Evolutionary conservation across 805 yeast genomes (phyloP).

Genomic region (Cyberlindnera americana): DNA sequence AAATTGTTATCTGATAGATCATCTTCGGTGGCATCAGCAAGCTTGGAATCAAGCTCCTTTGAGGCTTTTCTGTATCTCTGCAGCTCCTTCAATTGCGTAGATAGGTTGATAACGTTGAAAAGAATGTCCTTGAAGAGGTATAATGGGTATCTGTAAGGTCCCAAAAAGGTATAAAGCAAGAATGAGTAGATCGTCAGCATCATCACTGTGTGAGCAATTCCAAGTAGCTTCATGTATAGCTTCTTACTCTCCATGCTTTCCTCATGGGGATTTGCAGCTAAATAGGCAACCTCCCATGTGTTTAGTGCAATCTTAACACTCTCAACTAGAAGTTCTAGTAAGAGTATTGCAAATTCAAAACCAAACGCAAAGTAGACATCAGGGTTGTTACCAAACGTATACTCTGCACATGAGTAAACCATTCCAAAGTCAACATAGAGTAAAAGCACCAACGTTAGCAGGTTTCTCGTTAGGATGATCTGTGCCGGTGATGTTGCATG

Average conservation of each 20-base stretch:
- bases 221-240: conserved; percentile 53
- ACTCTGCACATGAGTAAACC: conserved; percentile 52
- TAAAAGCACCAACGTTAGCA: conserved; percentile 43
- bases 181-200: conserved; percentile 45
- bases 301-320: conserved; percentile 47
- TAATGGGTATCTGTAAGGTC: conserved; percentile 42
- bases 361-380: conserved; percentile 65
- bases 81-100: conserved; percentile 36
- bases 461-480: conserved; percentile 37
- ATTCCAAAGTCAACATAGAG: conserved; percentile 48
- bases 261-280: conserved; percentile 47
- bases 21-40: conserved; percentile 55
- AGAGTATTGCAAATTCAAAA: conserved; percentile 67
- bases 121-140: conserved; percentile 49
- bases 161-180: conserved; percentile 43
- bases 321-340: conserved; percentile 47
- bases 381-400: conserved; percentile 37
- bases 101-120: conserved; percentile 31
- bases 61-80: conserved; percentile 42
- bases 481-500: conserved; percentile 32
- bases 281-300: conserved; percentile 51
- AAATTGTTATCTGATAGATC: conserved; percentile 59
- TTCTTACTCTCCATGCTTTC: conserved; percentile 72
- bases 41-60: conserved; percentile 57
- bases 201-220: conserved; percentile 46